Conservation (phyloP, 1,284 basidiomycete species). For the Melampsora abietis-canadensis region DNA sequence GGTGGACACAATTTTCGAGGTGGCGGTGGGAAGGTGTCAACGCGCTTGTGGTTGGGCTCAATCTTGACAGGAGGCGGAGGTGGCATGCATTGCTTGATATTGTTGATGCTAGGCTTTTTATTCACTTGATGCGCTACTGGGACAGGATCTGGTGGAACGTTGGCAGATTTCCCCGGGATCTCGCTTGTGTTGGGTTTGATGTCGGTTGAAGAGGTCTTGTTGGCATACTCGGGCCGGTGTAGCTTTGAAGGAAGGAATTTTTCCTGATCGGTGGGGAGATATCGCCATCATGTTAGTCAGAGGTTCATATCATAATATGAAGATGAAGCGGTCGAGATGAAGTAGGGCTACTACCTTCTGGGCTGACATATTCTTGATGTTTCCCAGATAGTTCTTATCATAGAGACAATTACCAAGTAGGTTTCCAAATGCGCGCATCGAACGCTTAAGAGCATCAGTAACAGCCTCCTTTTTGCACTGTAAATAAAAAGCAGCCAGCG, state of each 20-base stretch:
- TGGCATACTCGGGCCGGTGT: slow-evolving; percentile 27
- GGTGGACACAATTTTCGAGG: background rate
- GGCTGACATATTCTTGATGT: slow-evolving; percentile 80
- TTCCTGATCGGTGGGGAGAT: slow-evolving; percentile 17
- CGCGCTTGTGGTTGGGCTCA: background rate
- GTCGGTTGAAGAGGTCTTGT: too few species aligned
- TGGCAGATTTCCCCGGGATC: background rate
- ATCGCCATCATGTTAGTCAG: background rate
- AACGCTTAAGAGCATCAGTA: slow-evolving; percentile 87
- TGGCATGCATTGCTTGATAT: background rate
- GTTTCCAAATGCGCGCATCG: slow-evolving; percentile 87
- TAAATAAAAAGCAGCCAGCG: slow-evolving; percentile 17
- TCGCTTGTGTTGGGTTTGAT: background rate
- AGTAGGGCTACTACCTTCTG: slow-evolving; percentile 57
- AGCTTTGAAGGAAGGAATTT: slow-evolving; percentile 38
- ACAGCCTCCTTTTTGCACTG: slow-evolving; percentile 97
- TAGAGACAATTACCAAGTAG: slow-evolving; percentile 92
- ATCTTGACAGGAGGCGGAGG: background rate
- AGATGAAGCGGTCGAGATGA: background rate
- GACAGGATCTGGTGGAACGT: background rate
- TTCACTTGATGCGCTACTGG: background rate
- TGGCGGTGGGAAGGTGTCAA: slow-evolving; percentile 8
- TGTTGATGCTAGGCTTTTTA: background rate
- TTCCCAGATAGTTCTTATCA: slow-evolving; percentile 80
- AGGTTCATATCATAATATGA: background rate